Conservation (phyloP, 2,329 filamentous ascomycete genomes). For the Xylariaceae sp. region DNA sequence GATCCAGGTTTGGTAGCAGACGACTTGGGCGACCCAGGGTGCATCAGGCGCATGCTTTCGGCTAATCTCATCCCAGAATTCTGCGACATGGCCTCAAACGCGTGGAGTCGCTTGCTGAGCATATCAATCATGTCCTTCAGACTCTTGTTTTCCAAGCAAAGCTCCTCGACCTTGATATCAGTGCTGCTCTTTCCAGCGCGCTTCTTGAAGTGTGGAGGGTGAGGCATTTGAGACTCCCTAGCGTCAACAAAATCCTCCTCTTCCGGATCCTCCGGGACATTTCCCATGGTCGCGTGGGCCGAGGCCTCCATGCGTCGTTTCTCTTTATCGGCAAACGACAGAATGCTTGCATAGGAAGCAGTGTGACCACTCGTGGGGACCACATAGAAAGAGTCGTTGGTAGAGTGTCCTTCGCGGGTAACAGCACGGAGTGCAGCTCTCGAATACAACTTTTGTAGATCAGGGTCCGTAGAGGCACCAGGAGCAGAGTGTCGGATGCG, state of each 20-base stretch:
- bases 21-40: constrained; percentile 49
- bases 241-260: constrained; percentile 91
- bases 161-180: constrained; percentile 71
- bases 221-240: constrained; percentile 54
- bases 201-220: constrained; percentile 40
- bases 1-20: constrained; percentile 30
- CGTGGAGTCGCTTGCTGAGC: constrained; percentile 78
- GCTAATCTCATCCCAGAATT: constrained; percentile 79
- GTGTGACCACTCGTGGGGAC: constrained; percentile 89
- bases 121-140: constrained; percentile 82
- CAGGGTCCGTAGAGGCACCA: constrained; percentile 52
- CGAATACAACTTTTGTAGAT: constrained; percentile 79
- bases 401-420: constrained; percentile 59
- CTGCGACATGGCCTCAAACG: constrained; percentile 89
- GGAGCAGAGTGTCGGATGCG: constrained; percentile 34
- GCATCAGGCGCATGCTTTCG: constrained; percentile 67
- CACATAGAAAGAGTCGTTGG: constrained; percentile 82
- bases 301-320: constrained; percentile 54
- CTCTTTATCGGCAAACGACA: constrained; percentile 64
- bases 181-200: constrained; percentile 38
- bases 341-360: constrained; percentile 85
- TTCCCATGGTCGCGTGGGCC: constrained; percentile 35
- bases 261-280: constrained; percentile 52
- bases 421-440: constrained; percentile 77
- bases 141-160: constrained; percentile 80